Conservation (phyloP, 441 rosid genomes). For the Eruca vesicaria region DNA sequence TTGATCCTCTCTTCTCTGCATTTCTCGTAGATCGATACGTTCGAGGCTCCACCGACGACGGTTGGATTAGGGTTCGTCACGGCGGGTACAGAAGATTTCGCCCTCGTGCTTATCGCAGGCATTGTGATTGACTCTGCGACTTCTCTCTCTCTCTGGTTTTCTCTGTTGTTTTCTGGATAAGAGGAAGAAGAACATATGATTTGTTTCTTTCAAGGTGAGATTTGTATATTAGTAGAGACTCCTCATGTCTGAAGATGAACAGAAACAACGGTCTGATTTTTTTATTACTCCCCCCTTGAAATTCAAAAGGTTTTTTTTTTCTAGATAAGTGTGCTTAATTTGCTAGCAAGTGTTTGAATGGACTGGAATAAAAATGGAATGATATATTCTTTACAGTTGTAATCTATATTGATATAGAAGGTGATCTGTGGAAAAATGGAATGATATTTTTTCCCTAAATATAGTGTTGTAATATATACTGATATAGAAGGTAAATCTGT, state of each 20-base stretch:
- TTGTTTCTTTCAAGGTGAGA: background rate
- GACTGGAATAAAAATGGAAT: background rate
- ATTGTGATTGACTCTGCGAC: background rate
- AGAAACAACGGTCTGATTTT: background rate
- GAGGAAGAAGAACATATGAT: background rate
- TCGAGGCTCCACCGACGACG: slow-evolving; percentile 1
- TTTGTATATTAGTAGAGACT: background rate
- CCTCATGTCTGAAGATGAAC: background rate
- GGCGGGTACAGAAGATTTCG: background rate
- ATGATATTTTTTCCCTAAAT: too few relatives aligned
- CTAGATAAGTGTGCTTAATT: background rate
- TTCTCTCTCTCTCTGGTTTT: background rate
- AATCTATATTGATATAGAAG: too few relatives aligned
- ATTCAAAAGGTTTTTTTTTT: background rate
- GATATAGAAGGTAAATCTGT: background rate
- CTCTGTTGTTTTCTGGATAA: background rate
- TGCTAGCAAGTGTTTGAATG: background rate
- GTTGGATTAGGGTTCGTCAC: slow-evolving; percentile 4
- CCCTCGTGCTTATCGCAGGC: background rate
- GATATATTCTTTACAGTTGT: background rate
- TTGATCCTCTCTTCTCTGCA: slow-evolving; percentile 73
- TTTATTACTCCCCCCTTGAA: background rate
- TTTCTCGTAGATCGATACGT: slow-evolving; percentile 57
- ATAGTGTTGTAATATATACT: too few relatives aligned
- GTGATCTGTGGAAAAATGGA: too few relatives aligned